Conservation (phyloP, 73 alveolate genomes). For the Diophrys sp. region DNA sequence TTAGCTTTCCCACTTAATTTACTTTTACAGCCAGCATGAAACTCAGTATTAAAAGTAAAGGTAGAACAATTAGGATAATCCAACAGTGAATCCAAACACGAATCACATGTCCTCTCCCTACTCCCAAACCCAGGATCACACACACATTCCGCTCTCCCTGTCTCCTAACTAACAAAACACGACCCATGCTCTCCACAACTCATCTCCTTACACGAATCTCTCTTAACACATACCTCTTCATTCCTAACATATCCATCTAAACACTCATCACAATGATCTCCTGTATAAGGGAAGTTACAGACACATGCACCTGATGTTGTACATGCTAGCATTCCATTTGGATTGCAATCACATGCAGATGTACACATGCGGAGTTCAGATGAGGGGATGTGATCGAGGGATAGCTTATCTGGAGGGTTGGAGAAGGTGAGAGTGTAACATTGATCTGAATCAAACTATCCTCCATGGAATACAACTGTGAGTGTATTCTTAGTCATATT, state of each 20-base stretch:
- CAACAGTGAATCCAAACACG: neutral
- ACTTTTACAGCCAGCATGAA: neutral
- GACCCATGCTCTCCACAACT: slow-evolving; percentile 13
- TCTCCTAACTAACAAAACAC: slow-evolving; percentile 4
- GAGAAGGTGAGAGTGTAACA: neutral
- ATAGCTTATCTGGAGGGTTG: neutral
- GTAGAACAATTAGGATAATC: neutral
- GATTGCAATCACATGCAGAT: neutral
- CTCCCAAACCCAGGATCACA: slow-evolving; percentile 23
- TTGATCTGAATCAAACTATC: neutral
- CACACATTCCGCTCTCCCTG: slow-evolving; percentile 10
- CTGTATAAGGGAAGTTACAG: neutral
- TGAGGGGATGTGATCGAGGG: neutral
- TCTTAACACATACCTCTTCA: slow-evolving; percentile 4
- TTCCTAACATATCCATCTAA: slow-evolving; percentile 9
- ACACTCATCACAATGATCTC: slow-evolving; percentile 9
- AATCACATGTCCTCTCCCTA: neutral
- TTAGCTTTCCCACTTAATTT: neutral
- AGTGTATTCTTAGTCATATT: neutral
- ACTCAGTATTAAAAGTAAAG: neutral
- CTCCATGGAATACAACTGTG: neutral
- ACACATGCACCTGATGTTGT: neutral
- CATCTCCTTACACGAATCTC: neutral
- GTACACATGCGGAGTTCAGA: neutral
- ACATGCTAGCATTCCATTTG: neutral